A percentile compares a stretch with the other conserved stretches of the same genome.
Conservation (phyloP, 2,329 filamentous ascomycete genomes). For the Endoconidiophora laricicola region DNA sequence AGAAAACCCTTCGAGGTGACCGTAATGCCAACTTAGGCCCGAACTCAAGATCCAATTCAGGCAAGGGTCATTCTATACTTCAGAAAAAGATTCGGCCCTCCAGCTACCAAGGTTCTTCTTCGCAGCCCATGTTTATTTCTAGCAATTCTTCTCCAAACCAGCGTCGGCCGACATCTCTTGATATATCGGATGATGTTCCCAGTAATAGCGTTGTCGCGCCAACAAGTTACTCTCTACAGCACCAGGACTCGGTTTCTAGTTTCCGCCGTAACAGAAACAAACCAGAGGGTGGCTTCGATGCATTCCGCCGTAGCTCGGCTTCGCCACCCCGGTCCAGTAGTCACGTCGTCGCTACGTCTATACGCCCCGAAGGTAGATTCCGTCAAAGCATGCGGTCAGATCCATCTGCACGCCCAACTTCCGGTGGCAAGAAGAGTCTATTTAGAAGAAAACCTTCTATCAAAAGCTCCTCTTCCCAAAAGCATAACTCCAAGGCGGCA, state of each 20-base stretch:
- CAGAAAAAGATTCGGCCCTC: conserved; percentile 9
- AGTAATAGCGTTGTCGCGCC: neutral
- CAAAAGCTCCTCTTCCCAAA: conserved; percentile 22
- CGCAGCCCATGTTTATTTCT: neutral
- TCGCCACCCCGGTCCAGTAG: conserved; percentile 23
- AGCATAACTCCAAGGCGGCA: neutral
- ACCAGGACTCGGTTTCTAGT: conserved; percentile 12
- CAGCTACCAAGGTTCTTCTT: conserved; percentile 5
- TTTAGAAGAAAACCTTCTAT: conserved; percentile 25
- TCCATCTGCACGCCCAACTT: conserved; percentile 5
- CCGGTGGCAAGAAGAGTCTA: conserved; percentile 19
- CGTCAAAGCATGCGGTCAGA: conserved; percentile 25
- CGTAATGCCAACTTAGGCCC: neutral
- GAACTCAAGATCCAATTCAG: neutral
- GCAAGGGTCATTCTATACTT: conserved; percentile 4
- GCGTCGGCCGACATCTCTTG: neutral
- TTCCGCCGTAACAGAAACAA: conserved; percentile 6
- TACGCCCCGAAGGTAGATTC: conserved; percentile 27
- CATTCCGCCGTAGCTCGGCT: conserved; percentile 26
- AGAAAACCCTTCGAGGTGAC: neutral
- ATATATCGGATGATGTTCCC: neutral
- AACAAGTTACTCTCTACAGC: conserved; percentile 3
- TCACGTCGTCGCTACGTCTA: conserved; percentile 23
- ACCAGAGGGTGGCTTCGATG: neutral
- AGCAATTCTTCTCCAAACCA: neutral